Conservation (phyloP, 257 asterid genomes). For the Solanum bulbocastanum region DNA sequence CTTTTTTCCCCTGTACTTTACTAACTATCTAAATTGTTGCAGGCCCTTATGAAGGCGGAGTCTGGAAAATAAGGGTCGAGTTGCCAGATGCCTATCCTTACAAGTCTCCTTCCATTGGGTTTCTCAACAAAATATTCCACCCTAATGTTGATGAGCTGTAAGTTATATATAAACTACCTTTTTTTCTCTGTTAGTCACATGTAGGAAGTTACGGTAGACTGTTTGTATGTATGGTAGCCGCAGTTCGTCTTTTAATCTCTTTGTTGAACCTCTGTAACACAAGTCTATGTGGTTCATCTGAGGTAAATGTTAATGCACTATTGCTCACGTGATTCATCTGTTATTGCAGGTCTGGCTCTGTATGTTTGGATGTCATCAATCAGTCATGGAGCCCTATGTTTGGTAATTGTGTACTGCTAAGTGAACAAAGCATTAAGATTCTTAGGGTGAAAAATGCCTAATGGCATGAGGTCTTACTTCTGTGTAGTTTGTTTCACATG, state of each 20-base stretch:
- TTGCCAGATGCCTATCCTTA: slow-evolving; percentile 94
- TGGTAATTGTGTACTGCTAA: slow-evolving; percentile 34
- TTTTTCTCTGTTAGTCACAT: background rate
- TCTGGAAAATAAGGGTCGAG: slow-evolving; percentile 86
- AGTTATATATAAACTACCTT: slow-evolving; percentile 12
- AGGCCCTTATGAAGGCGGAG: slow-evolving; percentile 93
- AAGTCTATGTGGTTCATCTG: background rate
- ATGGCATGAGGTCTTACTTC: background rate
- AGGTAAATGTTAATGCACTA: background rate
- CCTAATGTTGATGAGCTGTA: slow-evolving; percentile 93
- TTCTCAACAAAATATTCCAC: slow-evolving; percentile 88
- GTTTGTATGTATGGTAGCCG: background rate
- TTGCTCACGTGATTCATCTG: background rate
- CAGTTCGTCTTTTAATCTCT: background rate
- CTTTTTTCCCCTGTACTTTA: background rate
- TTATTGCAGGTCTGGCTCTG: slow-evolving; percentile 65
- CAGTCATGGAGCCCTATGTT: slow-evolving; percentile 98
- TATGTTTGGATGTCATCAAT: slow-evolving; percentile 90
- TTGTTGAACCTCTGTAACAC: background rate
- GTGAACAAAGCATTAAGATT: background rate
- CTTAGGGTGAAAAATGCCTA: background rate
- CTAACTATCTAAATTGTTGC: background rate
- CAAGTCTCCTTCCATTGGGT: slow-evolving; percentile 89
- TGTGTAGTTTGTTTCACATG: background rate
- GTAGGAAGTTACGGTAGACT: background rate